Percentiles rank a stretch among this genome's conserved stretches.
Evolutionary conservation across 192 early-diverging fungal species (phyloP).

Genomic region (Backusella westeae): DNA sequence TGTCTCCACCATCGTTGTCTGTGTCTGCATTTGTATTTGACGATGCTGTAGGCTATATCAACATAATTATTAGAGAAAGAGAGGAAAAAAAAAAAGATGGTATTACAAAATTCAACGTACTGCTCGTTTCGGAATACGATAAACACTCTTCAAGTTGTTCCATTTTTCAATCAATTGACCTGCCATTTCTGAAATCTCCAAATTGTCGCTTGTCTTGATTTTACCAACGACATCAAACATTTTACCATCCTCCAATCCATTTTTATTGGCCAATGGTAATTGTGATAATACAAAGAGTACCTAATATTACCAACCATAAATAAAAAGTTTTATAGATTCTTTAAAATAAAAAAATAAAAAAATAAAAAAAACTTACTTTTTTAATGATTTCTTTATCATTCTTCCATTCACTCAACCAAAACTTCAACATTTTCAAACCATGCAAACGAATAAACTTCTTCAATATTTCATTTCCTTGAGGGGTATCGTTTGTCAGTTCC

Average conservation of each 20-base stretch:
- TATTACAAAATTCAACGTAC: constrained; percentile 17
- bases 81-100: too few species aligned
- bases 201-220: constrained; percentile 44
- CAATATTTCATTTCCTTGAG: constrained; percentile 39
- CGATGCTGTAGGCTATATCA: background rate
- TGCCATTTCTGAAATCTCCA: constrained; percentile 47
- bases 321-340: background rate
- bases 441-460: constrained; percentile 62
- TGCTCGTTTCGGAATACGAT: constrained; percentile 54
- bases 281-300: constrained; percentile 56
- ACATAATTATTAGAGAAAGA: background rate
- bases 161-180: constrained; percentile 50
- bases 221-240: constrained; percentile 66
- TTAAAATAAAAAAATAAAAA: constrained; percentile 3
- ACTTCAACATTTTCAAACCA: constrained; percentile 76
- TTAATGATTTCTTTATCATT: constrained; percentile 59
- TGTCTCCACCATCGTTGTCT: background rate
- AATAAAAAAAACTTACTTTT: constrained; percentile 35
- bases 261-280: constrained; percentile 77
- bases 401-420: constrained; percentile 65
- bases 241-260: constrained; percentile 73
- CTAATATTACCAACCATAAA: constrained; percentile 14
- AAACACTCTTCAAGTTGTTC: constrained; percentile 49
- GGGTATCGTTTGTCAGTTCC: constrained; percentile 46
- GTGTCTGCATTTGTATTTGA: background rate